A percentile compares a stretch with the other conserved stretches of the same genome.
These are phyloP conservation scores for Yarrowia galli DNA, from an alignment of 1,139 yeast genomes.

Conservation along the genomic window DNA sequence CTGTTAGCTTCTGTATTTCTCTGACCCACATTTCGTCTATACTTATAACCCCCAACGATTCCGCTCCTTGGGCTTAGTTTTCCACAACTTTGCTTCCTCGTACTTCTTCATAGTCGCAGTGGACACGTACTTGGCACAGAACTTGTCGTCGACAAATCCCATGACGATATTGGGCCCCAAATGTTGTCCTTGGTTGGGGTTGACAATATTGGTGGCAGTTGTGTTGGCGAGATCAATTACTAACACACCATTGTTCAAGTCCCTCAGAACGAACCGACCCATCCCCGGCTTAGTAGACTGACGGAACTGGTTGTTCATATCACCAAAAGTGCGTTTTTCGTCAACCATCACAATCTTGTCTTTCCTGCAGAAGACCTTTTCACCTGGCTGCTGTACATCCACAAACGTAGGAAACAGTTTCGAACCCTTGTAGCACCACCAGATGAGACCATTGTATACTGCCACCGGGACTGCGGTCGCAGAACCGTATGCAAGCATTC, in stretches of 20 bases:
- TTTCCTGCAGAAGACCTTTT: not conserved
- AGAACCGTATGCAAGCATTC: not conserved
- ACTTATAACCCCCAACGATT: too few relatives aligned
- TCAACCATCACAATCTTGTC: not conserved
- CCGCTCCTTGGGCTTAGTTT: not conserved
- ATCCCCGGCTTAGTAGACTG: not conserved
- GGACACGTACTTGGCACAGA: not conserved
- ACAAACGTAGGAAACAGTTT: not conserved
- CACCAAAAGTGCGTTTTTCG: too few relatives aligned
- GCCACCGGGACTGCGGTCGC: not conserved
- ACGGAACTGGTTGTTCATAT: not conserved
- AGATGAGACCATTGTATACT: not conserved
- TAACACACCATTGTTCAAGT: not conserved
- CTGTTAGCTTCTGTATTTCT: too few relatives aligned
- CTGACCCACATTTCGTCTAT: too few relatives aligned
- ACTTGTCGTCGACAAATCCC: constrained; percentile 2
- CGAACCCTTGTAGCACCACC: not conserved
- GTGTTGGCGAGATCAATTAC: not conserved
- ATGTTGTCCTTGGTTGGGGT: not conserved
- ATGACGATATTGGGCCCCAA: not conserved
- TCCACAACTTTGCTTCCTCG: not conserved
- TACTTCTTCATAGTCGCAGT: not conserved
- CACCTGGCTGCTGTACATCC: not conserved
- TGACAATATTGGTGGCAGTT: not conserved
- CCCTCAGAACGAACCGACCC: not conserved